phyloP scores from a whole-genome alignment of 176 grass and related monocot genomes.

The Saccharum spontaneum region DNA sequence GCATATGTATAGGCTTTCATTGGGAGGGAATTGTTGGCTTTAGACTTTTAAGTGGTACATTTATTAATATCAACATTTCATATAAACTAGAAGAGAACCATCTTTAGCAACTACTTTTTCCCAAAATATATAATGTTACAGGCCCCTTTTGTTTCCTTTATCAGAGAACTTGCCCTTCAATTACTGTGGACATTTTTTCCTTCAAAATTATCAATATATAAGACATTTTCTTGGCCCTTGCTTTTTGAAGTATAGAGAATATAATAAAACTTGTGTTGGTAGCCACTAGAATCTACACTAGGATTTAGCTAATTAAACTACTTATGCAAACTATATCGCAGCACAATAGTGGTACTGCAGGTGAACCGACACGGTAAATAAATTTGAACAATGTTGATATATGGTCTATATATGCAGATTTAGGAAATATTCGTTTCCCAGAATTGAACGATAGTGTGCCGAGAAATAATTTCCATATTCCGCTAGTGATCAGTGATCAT shows the following conservation, averaged over 20 bases:
- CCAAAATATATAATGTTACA: background rate
- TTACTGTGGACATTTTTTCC: background rate
- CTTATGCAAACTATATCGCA: background rate
- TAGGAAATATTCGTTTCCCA: background rate
- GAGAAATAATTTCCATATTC: background rate
- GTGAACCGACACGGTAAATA: background rate
- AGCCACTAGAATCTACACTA: conserved; percentile 18
- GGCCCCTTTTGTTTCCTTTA: background rate
- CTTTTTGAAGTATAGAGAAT: conserved; percentile 39
- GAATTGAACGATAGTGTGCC: background rate
- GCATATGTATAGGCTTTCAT: conserved; percentile 31
- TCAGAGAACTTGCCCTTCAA: background rate
- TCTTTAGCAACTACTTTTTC: conserved; percentile 16
- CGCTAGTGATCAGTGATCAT: background rate
- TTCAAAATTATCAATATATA: background rate
- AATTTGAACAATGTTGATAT: background rate
- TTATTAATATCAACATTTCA: conserved; percentile 4
- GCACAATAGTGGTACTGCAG: background rate
- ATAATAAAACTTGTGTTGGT: conserved; percentile 26
- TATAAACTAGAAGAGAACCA: conserved; percentile 18
- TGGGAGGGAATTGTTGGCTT: conserved; percentile 43
- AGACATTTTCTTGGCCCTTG: conserved; percentile 16
- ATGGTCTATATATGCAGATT: background rate
- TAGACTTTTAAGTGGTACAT: conserved; percentile 32
- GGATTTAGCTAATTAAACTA: conserved; percentile 6